Base-by-base conservation (phyloP, 495 filamentous ascomycete species). In the Annulohypoxylon stygium region DNA sequence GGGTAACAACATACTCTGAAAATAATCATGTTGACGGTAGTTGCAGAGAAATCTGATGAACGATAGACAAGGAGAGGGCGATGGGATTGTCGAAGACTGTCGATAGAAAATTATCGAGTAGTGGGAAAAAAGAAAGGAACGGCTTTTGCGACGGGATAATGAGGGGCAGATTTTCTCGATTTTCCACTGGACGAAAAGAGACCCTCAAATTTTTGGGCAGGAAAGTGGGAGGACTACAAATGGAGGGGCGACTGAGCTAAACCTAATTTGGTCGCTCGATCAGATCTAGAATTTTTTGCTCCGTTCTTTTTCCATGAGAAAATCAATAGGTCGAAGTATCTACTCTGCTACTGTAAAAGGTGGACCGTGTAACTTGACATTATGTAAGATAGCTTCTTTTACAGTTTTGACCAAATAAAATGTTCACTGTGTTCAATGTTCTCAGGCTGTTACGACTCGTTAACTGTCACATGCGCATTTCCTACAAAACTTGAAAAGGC, bases 21-120 rank as follows among this genome's bases (percentile, higher is more conserved):
- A 81, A 97, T 97, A 81, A 97, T 90, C 94, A 97, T 97, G 76
- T 86, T 92, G 88, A 75, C 75, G 78, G 81, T 75, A 65, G 41
- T 48, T 45, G 60, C 20, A 67, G 60, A 70, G 53, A 76, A 69
- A 16, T 45, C 11, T 37, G 33, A 36, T 62, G 57, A 63, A 51
- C 50, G 61, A 74, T 74, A 70, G 55, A 65, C 53, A 71, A 68
- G 54, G 50, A 64, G 70, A 64, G 70, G 53, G 61, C 61, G 60
- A 71, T 67, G 70, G 70, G 61, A 33, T 65, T 69, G 47, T 45
- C 53, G 63, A 61, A 36, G 53, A 47, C 61, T 62, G 61, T 33
- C 34, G 73, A 67, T 65, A 63, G 58, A 69, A 60, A 66, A n/a
- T 43, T 54, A 59, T 57, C 64, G 71, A 67, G 48, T 53, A 63